Evolutionary conservation across 2,329 filamentous ascomycete genomes (phyloP).

Genomic region (Calonectria leucothoes): DNA sequence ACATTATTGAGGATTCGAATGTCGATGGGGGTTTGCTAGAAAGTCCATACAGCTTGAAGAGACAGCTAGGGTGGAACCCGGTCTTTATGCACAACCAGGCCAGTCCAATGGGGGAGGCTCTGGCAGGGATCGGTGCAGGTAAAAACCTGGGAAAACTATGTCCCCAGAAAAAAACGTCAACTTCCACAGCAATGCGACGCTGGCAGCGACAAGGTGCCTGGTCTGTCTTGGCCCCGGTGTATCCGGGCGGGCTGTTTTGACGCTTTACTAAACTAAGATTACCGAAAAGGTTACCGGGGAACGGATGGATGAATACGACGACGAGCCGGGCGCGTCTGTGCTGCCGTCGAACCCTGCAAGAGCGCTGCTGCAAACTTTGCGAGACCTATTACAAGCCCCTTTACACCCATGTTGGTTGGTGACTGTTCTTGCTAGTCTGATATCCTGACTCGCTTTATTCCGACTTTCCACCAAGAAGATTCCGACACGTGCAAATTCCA

Average conservation of each 20-base stretch:
- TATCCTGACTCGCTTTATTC: too few species aligned
- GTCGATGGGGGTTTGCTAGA: background rate
- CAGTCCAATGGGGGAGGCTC: conserved; percentile 7
- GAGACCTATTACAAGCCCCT: background rate
- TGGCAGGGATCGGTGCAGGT: conserved; percentile 21
- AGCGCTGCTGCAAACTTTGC: background rate
- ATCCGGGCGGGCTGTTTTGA: background rate
- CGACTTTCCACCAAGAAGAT: background rate
- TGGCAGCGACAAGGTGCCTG: background rate
- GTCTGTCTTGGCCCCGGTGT: too few species aligned
- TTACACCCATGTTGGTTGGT: background rate
- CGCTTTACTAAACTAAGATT: background rate
- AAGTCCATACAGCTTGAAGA: background rate
- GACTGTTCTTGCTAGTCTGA: background rate
- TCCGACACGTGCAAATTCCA: background rate
- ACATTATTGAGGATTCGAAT: conserved; percentile 21
- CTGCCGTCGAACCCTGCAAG: background rate
- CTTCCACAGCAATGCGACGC: background rate
- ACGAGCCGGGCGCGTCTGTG: background rate
- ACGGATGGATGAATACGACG: background rate
- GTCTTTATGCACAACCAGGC: conserved; percentile 29
- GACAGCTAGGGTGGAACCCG: background rate
- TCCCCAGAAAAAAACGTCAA: background rate
- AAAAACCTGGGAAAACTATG: background rate
- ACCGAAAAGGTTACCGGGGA: background rate